Evolutionary conservation across 345 rosid genomes (phyloP), one percentile per base, ranked within the genome.

Genomic region (Salix purpurea): DNA sequence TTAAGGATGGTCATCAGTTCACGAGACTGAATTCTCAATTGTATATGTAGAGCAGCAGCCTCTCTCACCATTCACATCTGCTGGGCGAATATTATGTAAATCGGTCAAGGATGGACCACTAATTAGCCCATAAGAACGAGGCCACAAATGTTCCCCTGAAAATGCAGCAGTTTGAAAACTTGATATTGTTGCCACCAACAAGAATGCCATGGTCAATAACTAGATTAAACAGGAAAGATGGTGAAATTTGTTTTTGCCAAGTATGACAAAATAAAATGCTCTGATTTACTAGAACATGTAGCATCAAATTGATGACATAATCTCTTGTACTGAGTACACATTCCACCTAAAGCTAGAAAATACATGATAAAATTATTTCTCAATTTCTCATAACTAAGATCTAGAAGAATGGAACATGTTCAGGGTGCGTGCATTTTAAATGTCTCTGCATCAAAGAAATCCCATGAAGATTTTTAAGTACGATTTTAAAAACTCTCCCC

Each of bases 91-190:
- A 46, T 72, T 78, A 70, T 78, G 76, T 72, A 78, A 16, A 54
- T 78, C 80, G 16, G 40, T 78, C 37, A 65, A 56, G 54, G 76
- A 56, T 26, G 54, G 54, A 9, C 36, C 62, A 26, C 39, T 39
- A 40, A 39, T 24, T 72, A 72, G 46, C 65, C 80, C 80, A 78
- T 78, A 72, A 15, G 80, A 78, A 50, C 80, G 72, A 36, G 80
- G 76, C 76, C 76, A 78, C 70, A 78, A 72, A 66, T 78, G 76
- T 68, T 78, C 80, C 80, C 76, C 72, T 78, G 65, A 26, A 72
- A 65, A 52, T 26, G 32, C 21, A 24, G 39, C 3, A 19, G n/a
- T 46, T 60, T 65, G 66, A 68, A 2, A 24, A 7, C 52, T n/a
- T 56, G 26, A 21, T 11, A 21, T 56, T 9, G 13, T 56, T 8